phyloP scores from a whole-genome alignment of 2,329 filamentous ascomycete species.

The Drechslera avenae region DNA sequence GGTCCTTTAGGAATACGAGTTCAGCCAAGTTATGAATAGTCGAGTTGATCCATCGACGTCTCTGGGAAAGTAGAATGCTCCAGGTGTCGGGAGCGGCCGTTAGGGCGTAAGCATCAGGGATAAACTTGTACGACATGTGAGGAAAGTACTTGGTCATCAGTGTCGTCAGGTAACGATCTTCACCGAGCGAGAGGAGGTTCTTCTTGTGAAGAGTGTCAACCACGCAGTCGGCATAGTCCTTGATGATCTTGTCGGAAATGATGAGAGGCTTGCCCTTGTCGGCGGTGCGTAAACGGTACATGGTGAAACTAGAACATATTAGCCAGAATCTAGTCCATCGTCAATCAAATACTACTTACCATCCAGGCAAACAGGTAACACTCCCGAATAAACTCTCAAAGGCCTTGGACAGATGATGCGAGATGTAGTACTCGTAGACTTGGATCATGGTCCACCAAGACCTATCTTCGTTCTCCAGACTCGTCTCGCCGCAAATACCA shows the following conservation, averaged over 20 bases:
- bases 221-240: constrained; percentile 84
- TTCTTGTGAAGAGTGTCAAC: constrained; percentile 95
- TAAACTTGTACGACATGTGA: constrained; percentile 92
- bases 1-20: constrained; percentile 84
- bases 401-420: constrained; percentile 93
- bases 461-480: constrained; percentile 90
- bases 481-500: constrained; percentile 96
- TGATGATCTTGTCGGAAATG: constrained; percentile 84
- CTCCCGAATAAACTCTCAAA: constrained; percentile 98
- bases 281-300: constrained; percentile 94
- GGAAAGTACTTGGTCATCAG: constrained; percentile 99
- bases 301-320: constrained; percentile 76
- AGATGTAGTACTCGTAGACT: constrained; percentile 99
- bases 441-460: constrained; percentile 99
- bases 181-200: constrained; percentile 89
- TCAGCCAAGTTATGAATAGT: constrained; percentile 96
- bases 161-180: constrained; percentile 96
- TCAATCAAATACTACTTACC: constrained; percentile 66
- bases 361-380: constrained; percentile 98
- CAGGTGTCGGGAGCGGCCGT: constrained; percentile 94
- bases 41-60: constrained; percentile 99
- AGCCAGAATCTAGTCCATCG: constrained; percentile 15
- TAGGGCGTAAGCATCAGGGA: constrained; percentile 88
- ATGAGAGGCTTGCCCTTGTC: constrained; percentile 95
- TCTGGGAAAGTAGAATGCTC: constrained; percentile 93